These are phyloP conservation scores for Brassica napus DNA, from an alignment of 345 rosid genomes.

Conservation along the genomic window DNA sequence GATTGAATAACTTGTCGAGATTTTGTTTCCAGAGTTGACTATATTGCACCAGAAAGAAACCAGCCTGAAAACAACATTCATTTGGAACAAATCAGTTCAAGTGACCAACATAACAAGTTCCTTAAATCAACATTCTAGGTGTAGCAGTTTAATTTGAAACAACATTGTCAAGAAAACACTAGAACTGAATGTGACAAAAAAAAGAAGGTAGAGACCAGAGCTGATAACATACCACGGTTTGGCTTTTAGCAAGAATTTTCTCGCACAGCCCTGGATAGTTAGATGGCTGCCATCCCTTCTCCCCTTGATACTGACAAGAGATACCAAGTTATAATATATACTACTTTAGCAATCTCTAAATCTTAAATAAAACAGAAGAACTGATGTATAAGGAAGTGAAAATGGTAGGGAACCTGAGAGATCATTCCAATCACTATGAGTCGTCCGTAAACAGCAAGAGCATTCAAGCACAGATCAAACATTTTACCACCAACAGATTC, in stretches of 20 bases:
- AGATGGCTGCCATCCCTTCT: constrained; percentile 82
- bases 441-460: constrained; percentile 78
- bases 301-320: constrained; percentile 80
- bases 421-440: constrained; percentile 96
- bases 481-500: constrained; percentile 97
- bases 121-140: not conserved
- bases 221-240: constrained; percentile 76
- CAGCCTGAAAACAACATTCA: constrained; percentile 58
- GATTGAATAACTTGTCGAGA: constrained; percentile 61
- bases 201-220: not conserved
- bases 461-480: constrained; percentile 83
- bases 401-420: constrained; percentile 65
- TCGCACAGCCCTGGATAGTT: constrained; percentile 89
- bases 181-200: not conserved
- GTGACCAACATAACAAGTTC: not conserved
- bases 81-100: not conserved
- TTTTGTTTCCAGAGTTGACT: constrained; percentile 78
- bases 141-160: not conserved
- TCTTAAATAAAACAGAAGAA: not conserved
- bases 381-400: constrained; percentile 7
- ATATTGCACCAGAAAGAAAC: constrained; percentile 84
- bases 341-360: not conserved
- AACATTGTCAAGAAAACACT: not conserved
- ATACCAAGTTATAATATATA: constrained; percentile 6
- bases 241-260: constrained; percentile 91